Conservation (phyloP, 2,329 filamentous ascomycete genomes). For the Sclerotinia nivalis region DNA sequence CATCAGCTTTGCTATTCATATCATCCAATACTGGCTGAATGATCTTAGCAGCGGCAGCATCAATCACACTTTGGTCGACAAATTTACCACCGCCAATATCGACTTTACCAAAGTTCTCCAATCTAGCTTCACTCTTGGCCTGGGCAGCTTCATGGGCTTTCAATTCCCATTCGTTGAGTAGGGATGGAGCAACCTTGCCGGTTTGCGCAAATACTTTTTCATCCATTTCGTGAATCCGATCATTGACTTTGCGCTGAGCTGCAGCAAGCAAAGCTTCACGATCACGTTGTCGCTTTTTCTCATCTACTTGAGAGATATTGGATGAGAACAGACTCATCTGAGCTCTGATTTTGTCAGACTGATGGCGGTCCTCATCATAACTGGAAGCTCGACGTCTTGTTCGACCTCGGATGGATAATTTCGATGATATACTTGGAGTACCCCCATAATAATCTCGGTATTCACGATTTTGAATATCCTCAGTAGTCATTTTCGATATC, state of each 20-base stretch:
- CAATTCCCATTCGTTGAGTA: constrained; percentile 75
- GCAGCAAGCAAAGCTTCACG: constrained; percentile 73
- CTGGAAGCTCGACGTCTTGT: constrained; percentile 66
- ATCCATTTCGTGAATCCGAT: constrained; percentile 77
- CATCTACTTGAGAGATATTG: constrained; percentile 67
- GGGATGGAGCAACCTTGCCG: constrained; percentile 68
- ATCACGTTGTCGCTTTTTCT: constrained; percentile 72
- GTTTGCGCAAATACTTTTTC: constrained; percentile 75
- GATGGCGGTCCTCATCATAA: constrained; percentile 61
- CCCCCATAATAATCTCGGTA: constrained; percentile 74
- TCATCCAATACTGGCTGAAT: constrained; percentile 84
- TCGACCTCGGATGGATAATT: constrained; percentile 55
- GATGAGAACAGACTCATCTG: constrained; percentile 79
- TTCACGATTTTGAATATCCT: constrained; percentile 61
- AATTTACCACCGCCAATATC: constrained; percentile 80
- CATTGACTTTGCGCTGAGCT: constrained; percentile 84
- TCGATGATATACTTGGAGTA: constrained; percentile 50
- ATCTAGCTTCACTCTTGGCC: constrained; percentile 61
- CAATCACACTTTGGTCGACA: constrained; percentile 74
- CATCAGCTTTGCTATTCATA: constrained; percentile 76
- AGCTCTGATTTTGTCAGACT: constrained; percentile 69
- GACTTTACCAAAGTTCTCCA: constrained; percentile 57
- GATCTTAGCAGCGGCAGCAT: constrained; percentile 73
- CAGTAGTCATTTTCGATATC: constrained; percentile 75
- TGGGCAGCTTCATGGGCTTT: constrained; percentile 72